Evolutionary conservation across 2,329 filamentous ascomycete species (phyloP), one percentile per base, ranked within the genome.

Genomic region (Alternaria brassicicola): DNA sequence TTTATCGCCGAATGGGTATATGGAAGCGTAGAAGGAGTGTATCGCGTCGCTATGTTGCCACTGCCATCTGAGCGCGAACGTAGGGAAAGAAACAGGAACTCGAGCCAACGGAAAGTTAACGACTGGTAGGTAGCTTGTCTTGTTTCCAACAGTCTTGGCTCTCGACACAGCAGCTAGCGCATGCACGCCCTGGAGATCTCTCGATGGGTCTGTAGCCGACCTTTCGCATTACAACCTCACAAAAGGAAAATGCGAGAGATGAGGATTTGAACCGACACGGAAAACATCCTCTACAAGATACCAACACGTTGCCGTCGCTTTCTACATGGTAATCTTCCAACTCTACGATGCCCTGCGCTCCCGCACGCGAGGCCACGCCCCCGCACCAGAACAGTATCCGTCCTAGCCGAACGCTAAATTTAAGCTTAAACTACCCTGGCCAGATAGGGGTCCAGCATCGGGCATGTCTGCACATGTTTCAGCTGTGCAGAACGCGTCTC

Each of bases 121-220:
- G 33, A 49, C 30, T 23, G 60, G 39, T 26, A 54, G 39, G 49
- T 30, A 41, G 25, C 30, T 28, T 55, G 57, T 61, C 58, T 64
- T 53, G 41, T 55, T 41, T 52, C 58, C 55, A 64, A 51, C 63
- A 23, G 67, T 61, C 69, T 70, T 70, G 64, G 69, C 66, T 63
- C 51, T 56, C 49, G 52, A 49, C 57, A 43, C 58, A 52, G 35
- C 38, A 39, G 61, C 61, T 58, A 60, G 63, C 57, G 59, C 41
- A 58, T 50, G 55, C 62, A 64, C 56, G 61, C 54, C 52, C 57
- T 62, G 59, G 58, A 54, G 51, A 64, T 61, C 54, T 43, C 21
- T 43, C 9, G 28, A 28, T 13, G 42, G 50, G 26, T 57, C 46
- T 21, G 38, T 50, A 41, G 25, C 53, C 46, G 43, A 33, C 46